Percentiles rank a stretch among this genome's conserved stretches.
Evolutionary conservation across 768 basidiomycete species (phyloP).

Genomic region (Amanita muscaria): DNA sequence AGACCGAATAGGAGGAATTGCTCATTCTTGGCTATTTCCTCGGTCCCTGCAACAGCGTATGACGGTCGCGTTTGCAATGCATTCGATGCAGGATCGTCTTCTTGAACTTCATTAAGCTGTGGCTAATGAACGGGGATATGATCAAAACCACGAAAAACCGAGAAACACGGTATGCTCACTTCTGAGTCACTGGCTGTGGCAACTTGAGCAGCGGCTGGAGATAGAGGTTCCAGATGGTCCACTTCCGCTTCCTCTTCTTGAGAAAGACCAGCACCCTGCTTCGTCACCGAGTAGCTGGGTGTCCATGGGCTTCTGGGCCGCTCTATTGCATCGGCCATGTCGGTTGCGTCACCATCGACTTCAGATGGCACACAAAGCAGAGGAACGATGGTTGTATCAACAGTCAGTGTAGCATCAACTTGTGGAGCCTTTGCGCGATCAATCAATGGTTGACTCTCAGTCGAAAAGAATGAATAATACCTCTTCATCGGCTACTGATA

Average conservation of each 20-base stretch:
- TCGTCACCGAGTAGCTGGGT: conserved; percentile 16
- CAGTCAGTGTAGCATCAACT: neutral
- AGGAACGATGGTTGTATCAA: neutral
- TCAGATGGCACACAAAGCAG: neutral
- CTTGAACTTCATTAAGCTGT: conserved; percentile 8
- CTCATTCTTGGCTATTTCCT: neutral
- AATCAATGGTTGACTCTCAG: no score
- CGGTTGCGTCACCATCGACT: neutral
- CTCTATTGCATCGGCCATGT: conserved; percentile 2
- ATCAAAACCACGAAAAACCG: neutral
- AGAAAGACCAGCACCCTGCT: conserved; percentile 12
- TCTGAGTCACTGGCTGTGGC: neutral
- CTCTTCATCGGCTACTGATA: neutral
- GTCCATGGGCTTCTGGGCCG: conserved; percentile 12
- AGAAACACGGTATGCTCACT: neutral
- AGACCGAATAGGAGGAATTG: conserved; percentile 5
- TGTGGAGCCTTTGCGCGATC: neutral
- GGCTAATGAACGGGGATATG: neutral
- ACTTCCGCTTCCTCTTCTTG: conserved; percentile 7
- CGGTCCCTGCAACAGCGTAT: neutral
- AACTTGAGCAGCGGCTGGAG: conserved; percentile 4
- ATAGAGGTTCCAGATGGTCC: conserved; percentile 13
- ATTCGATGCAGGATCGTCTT: neutral
- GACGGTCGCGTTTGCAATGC: conserved; percentile 2
- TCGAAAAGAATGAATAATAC: neutral